A percentile compares a stretch with the other conserved stretches of the same genome.
Evolutionary conservation across 2,329 filamentous ascomycete species (phyloP).

Genomic region (Neopestalotiopsis sp.): DNA sequence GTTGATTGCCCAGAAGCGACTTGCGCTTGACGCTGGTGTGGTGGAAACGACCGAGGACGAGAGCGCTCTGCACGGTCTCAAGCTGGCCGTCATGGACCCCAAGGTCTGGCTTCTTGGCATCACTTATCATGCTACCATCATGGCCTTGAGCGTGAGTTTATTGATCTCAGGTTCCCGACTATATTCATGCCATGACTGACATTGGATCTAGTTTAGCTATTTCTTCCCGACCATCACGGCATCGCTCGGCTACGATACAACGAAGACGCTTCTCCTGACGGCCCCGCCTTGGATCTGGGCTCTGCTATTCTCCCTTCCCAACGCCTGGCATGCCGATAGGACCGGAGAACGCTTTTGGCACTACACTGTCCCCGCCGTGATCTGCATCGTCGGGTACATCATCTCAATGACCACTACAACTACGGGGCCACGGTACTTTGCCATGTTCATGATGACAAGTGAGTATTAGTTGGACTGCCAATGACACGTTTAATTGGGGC

Average conservation of each 20-base stretch:
- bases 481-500: not conserved
- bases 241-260: slow-evolving; percentile 5
- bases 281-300: slow-evolving; percentile 13
- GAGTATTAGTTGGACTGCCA: not conserved
- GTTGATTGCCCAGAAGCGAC: slow-evolving; percentile 29
- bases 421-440: not conserved
- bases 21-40: slow-evolving; percentile 26
- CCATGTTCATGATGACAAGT: slow-evolving; percentile 17
- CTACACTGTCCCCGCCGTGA: slow-evolving; percentile 6
- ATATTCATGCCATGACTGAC: slow-evolving; percentile 14
- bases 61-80: slow-evolving; percentile 32
- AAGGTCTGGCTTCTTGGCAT: slow-evolving; percentile 43
- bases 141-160: slow-evolving; percentile 19
- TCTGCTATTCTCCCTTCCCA: not conserved
- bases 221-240: slow-evolving; percentile 13
- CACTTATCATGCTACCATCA: slow-evolving; percentile 30
- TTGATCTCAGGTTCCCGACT: slow-evolving; percentile 29
- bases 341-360: slow-evolving; percentile 11
- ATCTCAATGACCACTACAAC: slow-evolving; percentile 13
- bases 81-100: slow-evolving; percentile 37
- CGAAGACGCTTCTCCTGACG: slow-evolving; percentile 13
- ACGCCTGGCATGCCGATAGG: slow-evolving; percentile 9
- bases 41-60: slow-evolving; percentile 31
- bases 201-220: slow-evolving; percentile 18
- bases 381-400: slow-evolving; percentile 11